Evolutionary conservation across 2,329 filamentous ascomycete genomes (phyloP).

Genomic region (Paracamarosporium sp.): DNA sequence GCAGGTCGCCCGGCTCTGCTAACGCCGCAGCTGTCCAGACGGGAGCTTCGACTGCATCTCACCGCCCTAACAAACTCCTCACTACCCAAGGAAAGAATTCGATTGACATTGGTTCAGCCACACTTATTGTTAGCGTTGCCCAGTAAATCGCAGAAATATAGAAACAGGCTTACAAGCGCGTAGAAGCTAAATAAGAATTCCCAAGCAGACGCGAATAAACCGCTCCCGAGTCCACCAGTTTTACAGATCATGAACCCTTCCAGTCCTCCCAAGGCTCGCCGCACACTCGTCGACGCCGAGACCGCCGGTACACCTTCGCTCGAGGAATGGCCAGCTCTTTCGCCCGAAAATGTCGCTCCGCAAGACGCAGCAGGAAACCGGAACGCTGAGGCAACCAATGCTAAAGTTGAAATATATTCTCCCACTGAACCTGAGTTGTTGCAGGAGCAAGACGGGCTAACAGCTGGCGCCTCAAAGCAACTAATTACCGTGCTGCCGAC

Average conservation of each 20-base stretch:
- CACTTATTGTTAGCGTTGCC: slow-evolving; percentile 4
- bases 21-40: neutral
- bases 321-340: slow-evolving; percentile 36
- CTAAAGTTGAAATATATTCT: neutral
- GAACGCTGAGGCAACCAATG: neutral
- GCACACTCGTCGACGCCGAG: slow-evolving; percentile 49
- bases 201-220: slow-evolving; percentile 35
- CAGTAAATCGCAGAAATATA: too few species aligned
- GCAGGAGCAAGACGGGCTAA: neutral
- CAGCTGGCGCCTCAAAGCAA: neutral
- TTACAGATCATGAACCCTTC: slow-evolving; percentile 34
- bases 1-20: slow-evolving; percentile 22
- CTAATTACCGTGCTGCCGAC: neutral
- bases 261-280: slow-evolving; percentile 45
- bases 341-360: slow-evolving; percentile 28
- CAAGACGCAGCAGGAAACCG: neutral
- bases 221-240: slow-evolving; percentile 48
- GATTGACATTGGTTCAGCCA: neutral
- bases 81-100: neutral
- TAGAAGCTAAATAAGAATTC: slow-evolving; percentile 5
- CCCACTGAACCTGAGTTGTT: neutral
- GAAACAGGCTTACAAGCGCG: slow-evolving; percentile 12
- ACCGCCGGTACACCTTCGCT: slow-evolving; percentile 35
- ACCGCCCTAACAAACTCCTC: slow-evolving; percentile 8
- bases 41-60: neutral